phyloP scores from a whole-genome alignment of 2,329 filamentous ascomycete species.

The Beauveria sp. region DNA sequence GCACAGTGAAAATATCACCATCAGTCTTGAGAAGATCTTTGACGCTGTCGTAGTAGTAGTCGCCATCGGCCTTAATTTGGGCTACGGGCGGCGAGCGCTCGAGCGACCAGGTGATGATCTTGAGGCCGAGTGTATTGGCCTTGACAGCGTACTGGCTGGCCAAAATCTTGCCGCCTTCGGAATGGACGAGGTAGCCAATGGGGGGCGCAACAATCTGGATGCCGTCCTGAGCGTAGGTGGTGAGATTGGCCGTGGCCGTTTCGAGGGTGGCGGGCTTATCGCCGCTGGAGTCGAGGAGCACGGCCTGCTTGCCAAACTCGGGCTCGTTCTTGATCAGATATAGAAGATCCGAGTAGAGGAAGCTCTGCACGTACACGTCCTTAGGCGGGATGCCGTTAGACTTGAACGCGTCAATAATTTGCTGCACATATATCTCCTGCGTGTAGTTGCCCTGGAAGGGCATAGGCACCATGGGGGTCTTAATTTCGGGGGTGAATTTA shows the following conservation, averaged over 20 bases:
- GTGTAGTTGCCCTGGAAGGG: slow-evolving; percentile 59
- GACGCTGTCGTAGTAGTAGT: slow-evolving; percentile 51
- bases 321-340: slow-evolving; percentile 61
- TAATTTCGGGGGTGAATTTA: slow-evolving; percentile 60
- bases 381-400: slow-evolving; percentile 41
- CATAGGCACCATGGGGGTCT: slow-evolving; percentile 62
- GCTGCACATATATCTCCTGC: slow-evolving; percentile 55
- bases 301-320: slow-evolving; percentile 51
- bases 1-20: slow-evolving; percentile 58
- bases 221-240: slow-evolving; percentile 46
- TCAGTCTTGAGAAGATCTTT: slow-evolving; percentile 50
- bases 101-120: slow-evolving; percentile 62
- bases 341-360: slow-evolving; percentile 54
- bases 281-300: slow-evolving; percentile 58
- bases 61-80: slow-evolving; percentile 33
- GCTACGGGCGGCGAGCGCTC: slow-evolving; percentile 57
- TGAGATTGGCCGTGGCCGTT: slow-evolving; percentile 49
- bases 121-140: slow-evolving; percentile 53
- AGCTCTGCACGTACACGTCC: slow-evolving; percentile 57
- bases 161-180: slow-evolving; percentile 46
- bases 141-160: slow-evolving; percentile 55
- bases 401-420: slow-evolving; percentile 55
- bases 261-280: slow-evolving; percentile 44
- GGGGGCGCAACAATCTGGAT: slow-evolving; percentile 58
- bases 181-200: slow-evolving; percentile 52